A percentile compares a stretch with the other conserved stretches of the same genome.
Conservation (phyloP, 1,284 basidiomycete species). For the Stygiomarasmius scandens region DNA sequence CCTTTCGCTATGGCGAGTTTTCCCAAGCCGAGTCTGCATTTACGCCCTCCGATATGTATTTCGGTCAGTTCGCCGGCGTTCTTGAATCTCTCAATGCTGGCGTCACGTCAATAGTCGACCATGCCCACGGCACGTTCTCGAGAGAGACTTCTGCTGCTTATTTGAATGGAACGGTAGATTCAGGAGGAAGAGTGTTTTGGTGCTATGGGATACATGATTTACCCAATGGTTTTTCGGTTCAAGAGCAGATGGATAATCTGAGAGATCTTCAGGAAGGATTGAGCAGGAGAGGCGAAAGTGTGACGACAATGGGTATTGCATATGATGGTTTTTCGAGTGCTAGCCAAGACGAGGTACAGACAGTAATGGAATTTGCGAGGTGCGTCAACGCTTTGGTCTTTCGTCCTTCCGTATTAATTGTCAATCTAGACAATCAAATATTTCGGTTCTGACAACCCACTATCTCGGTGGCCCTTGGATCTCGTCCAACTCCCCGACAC, state of each 20-base stretch:
- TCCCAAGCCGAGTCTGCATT: not conserved
- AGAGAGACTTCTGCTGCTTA: constrained; percentile 5
- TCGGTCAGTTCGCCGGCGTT: not conserved
- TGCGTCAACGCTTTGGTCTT: no score
- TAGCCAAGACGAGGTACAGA: not conserved
- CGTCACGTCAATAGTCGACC: constrained; percentile 10
- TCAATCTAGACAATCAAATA: not conserved
- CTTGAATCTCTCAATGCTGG: constrained; percentile 14
- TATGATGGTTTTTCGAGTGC: not conserved
- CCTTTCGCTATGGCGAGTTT: not conserved
- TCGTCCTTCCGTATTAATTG: no score
- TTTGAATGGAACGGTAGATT: constrained; percentile 12
- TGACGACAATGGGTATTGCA: not conserved
- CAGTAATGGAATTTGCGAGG: not conserved
- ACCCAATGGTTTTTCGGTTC: not conserved
- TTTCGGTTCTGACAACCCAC: not conserved
- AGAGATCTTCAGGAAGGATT: not conserved
- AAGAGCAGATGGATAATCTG: not conserved
- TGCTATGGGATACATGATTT: constrained; percentile 10
- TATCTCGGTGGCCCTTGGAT: not conserved
- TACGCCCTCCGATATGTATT: constrained; percentile 2
- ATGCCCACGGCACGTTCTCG: constrained; percentile 15
- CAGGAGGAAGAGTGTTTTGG: constrained; percentile 14
- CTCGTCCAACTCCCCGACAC: not conserved
- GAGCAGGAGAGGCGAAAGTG: not conserved